Evolutionary conservation across 495 filamentous ascomycete species (phyloP).

Genomic region (Patellaria atrata): DNA sequence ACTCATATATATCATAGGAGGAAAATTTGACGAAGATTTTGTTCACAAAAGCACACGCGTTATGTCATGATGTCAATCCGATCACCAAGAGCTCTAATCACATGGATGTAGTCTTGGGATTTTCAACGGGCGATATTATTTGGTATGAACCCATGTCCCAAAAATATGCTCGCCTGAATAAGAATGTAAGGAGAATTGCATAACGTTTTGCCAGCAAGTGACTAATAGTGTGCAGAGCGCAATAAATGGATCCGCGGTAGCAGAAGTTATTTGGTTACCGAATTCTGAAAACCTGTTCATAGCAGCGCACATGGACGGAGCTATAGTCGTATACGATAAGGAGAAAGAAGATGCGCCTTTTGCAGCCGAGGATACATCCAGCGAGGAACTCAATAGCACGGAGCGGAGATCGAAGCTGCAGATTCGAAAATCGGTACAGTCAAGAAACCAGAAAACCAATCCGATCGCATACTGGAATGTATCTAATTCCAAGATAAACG

Average conservation of each 20-base stretch:
- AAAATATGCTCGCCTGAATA: constrained; percentile 90
- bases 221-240: constrained; percentile 40
- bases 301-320: constrained; percentile 83
- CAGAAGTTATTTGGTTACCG: constrained; percentile 83
- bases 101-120: constrained; percentile 87
- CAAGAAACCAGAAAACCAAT: constrained; percentile 84
- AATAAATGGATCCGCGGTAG: constrained; percentile 72
- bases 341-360: constrained; percentile 90
- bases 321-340: constrained; percentile 94
- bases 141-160: constrained; percentile 98
- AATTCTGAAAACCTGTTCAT: constrained; percentile 89
- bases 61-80: constrained; percentile 87
- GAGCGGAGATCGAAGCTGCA: constrained; percentile 29
- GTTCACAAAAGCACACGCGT: constrained; percentile 87
- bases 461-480: constrained; percentile 84
- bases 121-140: constrained; percentile 89
- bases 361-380: constrained; percentile 34
- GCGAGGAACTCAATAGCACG: constrained; percentile 7
- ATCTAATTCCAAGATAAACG: constrained; percentile 76
- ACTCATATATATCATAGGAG: constrained; percentile 27
- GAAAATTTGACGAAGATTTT: constrained; percentile 90
- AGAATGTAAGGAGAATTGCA: constrained; percentile 73
- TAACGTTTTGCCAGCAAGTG: not conserved
- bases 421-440: constrained; percentile 77
- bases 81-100: constrained; percentile 65